Evolutionary conservation across 2,329 filamentous ascomycete species (phyloP).

Genomic region (Helminthosporium solani): DNA sequence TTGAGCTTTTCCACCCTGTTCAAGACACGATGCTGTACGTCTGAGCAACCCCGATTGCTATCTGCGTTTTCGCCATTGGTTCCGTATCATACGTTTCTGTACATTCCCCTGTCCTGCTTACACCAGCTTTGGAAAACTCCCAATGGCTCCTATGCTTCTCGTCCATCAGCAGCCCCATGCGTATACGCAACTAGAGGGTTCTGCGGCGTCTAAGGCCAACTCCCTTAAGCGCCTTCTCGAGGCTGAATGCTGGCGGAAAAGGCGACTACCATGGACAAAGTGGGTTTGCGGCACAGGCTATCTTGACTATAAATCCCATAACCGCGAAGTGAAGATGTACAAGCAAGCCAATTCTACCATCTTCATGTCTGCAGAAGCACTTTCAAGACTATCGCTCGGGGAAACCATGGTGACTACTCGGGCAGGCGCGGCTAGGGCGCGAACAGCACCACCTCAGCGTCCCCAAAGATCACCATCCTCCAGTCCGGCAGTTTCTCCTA

Average conservation of each 20-base stretch:
- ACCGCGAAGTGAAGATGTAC: slow-evolving; percentile 12
- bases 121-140: slow-evolving; percentile 22
- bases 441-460: slow-evolving; percentile 15
- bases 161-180: slow-evolving; percentile 30
- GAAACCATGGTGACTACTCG: slow-evolving; percentile 43
- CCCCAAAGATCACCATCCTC: slow-evolving; percentile 17
- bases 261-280: slow-evolving; percentile 24
- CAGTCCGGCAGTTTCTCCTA: slow-evolving; percentile 27
- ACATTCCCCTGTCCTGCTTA: slow-evolving; percentile 6
- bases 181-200: slow-evolving; percentile 25
- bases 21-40: slow-evolving; percentile 11
- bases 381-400: slow-evolving; percentile 39
- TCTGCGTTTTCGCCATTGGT: not conserved
- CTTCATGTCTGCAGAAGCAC: slow-evolving; percentile 41
- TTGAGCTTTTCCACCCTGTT: slow-evolving; percentile 10
- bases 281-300: slow-evolving; percentile 33
- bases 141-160: slow-evolving; percentile 20
- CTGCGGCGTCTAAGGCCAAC: slow-evolving; percentile 34
- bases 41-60: slow-evolving; percentile 12
- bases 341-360: slow-evolving; percentile 15
- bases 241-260: slow-evolving; percentile 25
- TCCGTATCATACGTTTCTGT: not conserved
- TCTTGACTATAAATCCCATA: slow-evolving; percentile 35
- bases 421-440: slow-evolving; percentile 34
- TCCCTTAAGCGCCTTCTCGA: slow-evolving; percentile 32